Conservation (phyloP, 768 basidiomycete species). For the Suillus ampliporus region DNA sequence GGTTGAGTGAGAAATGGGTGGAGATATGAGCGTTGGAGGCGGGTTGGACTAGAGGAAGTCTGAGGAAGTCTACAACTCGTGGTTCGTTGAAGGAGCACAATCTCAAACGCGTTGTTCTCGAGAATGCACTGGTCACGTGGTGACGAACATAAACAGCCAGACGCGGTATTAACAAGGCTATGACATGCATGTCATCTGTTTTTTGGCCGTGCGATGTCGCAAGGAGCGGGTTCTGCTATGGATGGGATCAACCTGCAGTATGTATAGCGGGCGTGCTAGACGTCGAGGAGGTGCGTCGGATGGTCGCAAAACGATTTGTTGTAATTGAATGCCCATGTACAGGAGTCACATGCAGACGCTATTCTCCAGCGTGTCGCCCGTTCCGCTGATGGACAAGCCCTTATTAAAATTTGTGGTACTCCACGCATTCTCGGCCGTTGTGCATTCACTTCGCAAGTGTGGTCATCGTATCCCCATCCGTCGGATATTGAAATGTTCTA, state of each 20-base stretch:
- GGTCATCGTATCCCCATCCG: constrained; percentile 30
- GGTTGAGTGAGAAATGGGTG: not conserved
- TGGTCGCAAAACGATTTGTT: constrained; percentile 10
- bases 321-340: constrained; percentile 8
- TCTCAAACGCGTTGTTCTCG: constrained; percentile 8
- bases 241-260: constrained; percentile 54
- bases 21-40: not conserved
- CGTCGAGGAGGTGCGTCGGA: constrained; percentile 35
- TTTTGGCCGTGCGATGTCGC: constrained; percentile 65
- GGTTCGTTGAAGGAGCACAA: not conserved
- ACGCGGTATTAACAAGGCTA: not conserved
- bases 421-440: constrained; percentile 39
- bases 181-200: constrained; percentile 39
- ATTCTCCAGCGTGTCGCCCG: constrained; percentile 18
- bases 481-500: constrained; percentile 38
- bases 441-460: constrained; percentile 20
- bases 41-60: not conserved
- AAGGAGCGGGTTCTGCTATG: constrained; percentile 58
- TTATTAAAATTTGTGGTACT: constrained; percentile 23
- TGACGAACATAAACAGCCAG: not conserved
- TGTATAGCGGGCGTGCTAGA: constrained; percentile 60
- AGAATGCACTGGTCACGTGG: constrained; percentile 2
- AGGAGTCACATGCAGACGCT: constrained; percentile 24
- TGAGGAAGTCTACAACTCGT: constrained; percentile 1
- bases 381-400: constrained; percentile 23